Evolutionary conservation across 257 asterid genomes (phyloP), one percentile per base, ranked within the genome.

Genomic region (Dorcoceras hygrometricum): DNA sequence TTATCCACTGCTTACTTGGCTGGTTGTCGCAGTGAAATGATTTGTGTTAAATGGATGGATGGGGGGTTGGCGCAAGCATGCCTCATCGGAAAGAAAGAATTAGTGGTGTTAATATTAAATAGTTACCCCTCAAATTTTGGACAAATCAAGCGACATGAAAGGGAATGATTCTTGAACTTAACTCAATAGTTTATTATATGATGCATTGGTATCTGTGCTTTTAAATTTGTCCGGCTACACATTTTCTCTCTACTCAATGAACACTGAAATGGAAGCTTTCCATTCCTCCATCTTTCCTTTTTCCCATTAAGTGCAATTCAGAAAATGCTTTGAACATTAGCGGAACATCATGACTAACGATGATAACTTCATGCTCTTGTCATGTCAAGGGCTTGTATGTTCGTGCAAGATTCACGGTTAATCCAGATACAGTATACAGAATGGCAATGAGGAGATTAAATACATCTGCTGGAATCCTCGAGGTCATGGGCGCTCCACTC

Each of bases 401-500:
- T 36, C 88, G 84, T 57, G 73, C 86, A 53, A 76, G 86, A 68
- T 85, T 76, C 76, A 84, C 84, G 14, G 70, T 84, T 46, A 85
- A 82, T 55, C 90, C 87, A 8, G 84, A 82, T 71, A 80, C 81
- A 72, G 86, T 82, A 24, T 85, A 85, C 43, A 76, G 90, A 73
- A 80, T 80, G 75, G 84, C 88, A 65, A 85, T 82, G 86, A 80
- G 86, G 67, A 82, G 59, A 83, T 87, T 90, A 60, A 90, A 90
- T 63, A 94, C 97, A 32, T 87, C 95, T 1, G 99, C 99, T 71
- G 87, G 95, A 62, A 88, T 90, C 73, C 97, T 94, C 54, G 99
- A 94, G 83, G 92, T 88, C 53, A 94, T 94, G 99, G 99, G 99
- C 25, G 97, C 99, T 24, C 99, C 99, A 67, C 90, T 94, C 64